Percentiles rank a stretch among this genome's conserved stretches.
Conservation (phyloP, 2,329 filamentous ascomycete genomes). For the Fusarium hainanense region DNA sequence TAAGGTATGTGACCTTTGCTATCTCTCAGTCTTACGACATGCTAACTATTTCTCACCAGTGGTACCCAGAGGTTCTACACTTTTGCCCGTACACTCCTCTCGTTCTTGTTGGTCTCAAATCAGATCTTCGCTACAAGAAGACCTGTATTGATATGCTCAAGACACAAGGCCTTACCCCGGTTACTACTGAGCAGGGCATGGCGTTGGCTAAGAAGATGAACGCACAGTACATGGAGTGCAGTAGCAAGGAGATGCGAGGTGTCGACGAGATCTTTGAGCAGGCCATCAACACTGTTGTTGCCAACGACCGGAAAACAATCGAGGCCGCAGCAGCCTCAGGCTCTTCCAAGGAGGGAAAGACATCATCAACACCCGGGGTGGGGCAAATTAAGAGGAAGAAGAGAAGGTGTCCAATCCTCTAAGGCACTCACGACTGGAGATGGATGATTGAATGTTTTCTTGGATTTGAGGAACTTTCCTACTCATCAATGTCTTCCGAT, state of each 20-base stretch:
- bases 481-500: slow-evolving; percentile 23
- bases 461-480: slow-evolving; percentile 31
- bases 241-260: slow-evolving; percentile 95
- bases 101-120: slow-evolving; percentile 95
- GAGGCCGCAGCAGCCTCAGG: slow-evolving; percentile 59
- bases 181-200: slow-evolving; percentile 89
- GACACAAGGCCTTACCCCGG: slow-evolving; percentile 94
- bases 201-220: slow-evolving; percentile 93
- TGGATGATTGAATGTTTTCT: slow-evolving; percentile 34
- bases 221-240: slow-evolving; percentile 97
- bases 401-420: slow-evolving; percentile 84
- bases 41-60: slow-evolving; percentile 64
- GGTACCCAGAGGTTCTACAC: slow-evolving; percentile 98
- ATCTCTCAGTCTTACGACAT: background rate
- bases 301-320: slow-evolving; percentile 76
- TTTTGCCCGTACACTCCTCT: slow-evolving; percentile 98
- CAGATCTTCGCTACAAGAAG: slow-evolving; percentile 93
- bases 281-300: slow-evolving; percentile 89
- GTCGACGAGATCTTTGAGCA: slow-evolving; percentile 96
- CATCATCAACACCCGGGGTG: slow-evolving; percentile 56
- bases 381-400: slow-evolving; percentile 79
- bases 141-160: slow-evolving; percentile 99
- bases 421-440: slow-evolving; percentile 49
- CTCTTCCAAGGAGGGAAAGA: slow-evolving; percentile 53
- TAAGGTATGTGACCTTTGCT: slow-evolving; percentile 72